Conservation (phyloP, 2,329 filamentous ascomycete genomes). For the Trichoderma cornu-damae region DNA sequence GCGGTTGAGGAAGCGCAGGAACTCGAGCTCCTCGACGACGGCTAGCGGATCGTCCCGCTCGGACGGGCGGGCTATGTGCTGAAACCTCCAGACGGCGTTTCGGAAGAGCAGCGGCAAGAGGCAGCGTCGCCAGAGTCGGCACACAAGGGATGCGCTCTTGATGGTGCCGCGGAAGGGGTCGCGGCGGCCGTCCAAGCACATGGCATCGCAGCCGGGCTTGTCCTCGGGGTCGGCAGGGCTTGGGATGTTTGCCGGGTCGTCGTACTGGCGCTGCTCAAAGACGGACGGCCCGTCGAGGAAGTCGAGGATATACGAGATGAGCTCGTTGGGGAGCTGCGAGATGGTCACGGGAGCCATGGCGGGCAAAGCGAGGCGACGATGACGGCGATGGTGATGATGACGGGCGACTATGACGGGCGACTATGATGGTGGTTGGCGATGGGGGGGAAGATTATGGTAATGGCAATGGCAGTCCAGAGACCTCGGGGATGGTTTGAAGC, state of each 20-base stretch:
- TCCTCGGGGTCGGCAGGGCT: not conserved
- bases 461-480: not conserved
- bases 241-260: slow-evolving; percentile 41
- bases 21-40: slow-evolving; percentile 30
- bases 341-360: slow-evolving; percentile 6
- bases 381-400: not conserved
- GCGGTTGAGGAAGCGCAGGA: slow-evolving; percentile 37
- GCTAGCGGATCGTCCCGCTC: slow-evolving; percentile 20
- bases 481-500: too few relatives aligned
- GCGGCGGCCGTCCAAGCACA: slow-evolving; percentile 26
- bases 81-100: slow-evolving; percentile 43
- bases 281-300: slow-evolving; percentile 47
- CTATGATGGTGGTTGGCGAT: not conserved
- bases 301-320: slow-evolving; percentile 53
- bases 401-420: not conserved
- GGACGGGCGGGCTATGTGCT: slow-evolving; percentile 30
- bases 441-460: not conserved
- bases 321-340: slow-evolving; percentile 53
- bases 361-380: not conserved
- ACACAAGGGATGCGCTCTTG: slow-evolving; percentile 53
- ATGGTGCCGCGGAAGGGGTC: slow-evolving; percentile 33
- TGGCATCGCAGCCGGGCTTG: slow-evolving; percentile 32
- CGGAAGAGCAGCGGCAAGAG: slow-evolving; percentile 54
- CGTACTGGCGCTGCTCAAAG: slow-evolving; percentile 44
- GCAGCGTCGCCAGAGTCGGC: slow-evolving; percentile 47